Evolutionary conservation across 257 asterid species (phyloP).

Genomic region (Penstemon newberryi): DNA sequence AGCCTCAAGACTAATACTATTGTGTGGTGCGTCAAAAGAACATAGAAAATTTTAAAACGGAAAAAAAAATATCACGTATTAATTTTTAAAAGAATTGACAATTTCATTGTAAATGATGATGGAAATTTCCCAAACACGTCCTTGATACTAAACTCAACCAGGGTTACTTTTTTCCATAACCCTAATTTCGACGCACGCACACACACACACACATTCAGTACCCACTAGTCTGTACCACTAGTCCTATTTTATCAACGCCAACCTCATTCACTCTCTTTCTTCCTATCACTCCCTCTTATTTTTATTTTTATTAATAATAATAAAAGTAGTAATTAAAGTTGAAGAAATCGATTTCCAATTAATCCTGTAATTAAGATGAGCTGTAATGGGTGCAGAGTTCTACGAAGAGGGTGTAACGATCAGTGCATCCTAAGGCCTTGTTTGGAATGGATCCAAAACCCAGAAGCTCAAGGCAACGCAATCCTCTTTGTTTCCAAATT

Average conservation of each 20-base stretch:
- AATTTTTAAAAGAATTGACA: background rate
- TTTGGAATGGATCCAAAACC: conserved; percentile 68
- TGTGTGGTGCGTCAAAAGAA: too few relatives aligned
- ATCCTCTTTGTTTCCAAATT: conserved; percentile 87
- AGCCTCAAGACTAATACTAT: too few relatives aligned
- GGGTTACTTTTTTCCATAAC: conserved; percentile 32
- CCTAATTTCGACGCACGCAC: conserved; percentile 20
- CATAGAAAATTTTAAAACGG: too few relatives aligned
- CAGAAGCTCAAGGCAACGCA: conserved; percentile 79
- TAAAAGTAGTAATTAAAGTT: too few relatives aligned
- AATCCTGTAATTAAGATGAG: conserved; percentile 45
- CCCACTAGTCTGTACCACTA: conserved; percentile 9
- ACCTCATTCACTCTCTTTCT: background rate
- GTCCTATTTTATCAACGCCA: conserved; percentile 35
- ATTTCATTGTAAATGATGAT: background rate
- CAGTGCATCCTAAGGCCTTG: conserved; percentile 72
- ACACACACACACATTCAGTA: conserved; percentile 12
- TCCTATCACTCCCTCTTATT: too few relatives aligned
- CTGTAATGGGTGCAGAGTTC: conserved; percentile 90
- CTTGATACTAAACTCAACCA: conserved; percentile 37
- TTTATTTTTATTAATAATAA: too few relatives aligned
- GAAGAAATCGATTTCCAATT: too few relatives aligned
- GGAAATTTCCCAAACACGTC: conserved; percentile 30
- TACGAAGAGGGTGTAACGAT: conserved; percentile 75
- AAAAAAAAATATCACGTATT: background rate